A percentile compares a stretch with the other conserved stretches of the same genome.
These are phyloP conservation scores for Neonectria faginata DNA, from an alignment of 2,329 filamentous ascomycete genomes.

Conservation along the genomic window DNA sequence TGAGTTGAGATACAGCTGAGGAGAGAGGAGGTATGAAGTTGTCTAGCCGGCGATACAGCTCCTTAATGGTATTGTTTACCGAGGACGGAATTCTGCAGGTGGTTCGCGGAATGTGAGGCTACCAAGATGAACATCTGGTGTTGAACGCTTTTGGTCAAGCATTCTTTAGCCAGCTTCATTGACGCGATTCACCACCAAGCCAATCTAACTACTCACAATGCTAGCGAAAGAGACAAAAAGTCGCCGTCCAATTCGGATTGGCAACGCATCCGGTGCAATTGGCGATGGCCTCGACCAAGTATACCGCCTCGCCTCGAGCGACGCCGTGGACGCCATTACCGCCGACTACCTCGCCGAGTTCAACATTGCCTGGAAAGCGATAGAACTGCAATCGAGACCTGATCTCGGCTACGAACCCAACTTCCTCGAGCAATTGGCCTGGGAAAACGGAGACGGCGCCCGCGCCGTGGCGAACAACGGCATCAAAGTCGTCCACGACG, in stretches of 20 bases:
- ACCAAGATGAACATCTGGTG: not conserved
- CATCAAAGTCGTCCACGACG: conserved; percentile 68
- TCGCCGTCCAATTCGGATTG: conserved; percentile 39
- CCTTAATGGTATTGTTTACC: conserved; percentile 14
- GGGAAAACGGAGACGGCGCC: conserved; percentile 47
- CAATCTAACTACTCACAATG: not conserved
- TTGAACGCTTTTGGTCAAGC: not conserved
- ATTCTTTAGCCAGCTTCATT: not conserved
- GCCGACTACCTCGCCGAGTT: conserved; percentile 55
- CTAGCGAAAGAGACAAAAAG: not conserved
- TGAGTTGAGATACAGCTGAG: not conserved
- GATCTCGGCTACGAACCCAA: conserved; percentile 50
- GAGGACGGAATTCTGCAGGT: not conserved
- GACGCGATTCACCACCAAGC: not conserved
- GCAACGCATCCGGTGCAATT: conserved; percentile 45
- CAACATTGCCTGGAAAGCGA: conserved; percentile 60
- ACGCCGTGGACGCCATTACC: conserved; percentile 49
- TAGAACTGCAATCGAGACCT: conserved; percentile 42
- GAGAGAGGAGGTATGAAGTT: conserved; percentile 1
- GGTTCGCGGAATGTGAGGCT: not conserved
- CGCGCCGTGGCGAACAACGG: conserved; percentile 53
- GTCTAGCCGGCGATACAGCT: not conserved
- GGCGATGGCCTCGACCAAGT: conserved; percentile 45
- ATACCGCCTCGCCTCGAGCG: conserved; percentile 40
- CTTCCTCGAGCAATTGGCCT: conserved; percentile 56